Base-by-base conservation (phyloP, 2,329 filamentous ascomycete genomes). In the Scedosporium dehoogii region DNA sequence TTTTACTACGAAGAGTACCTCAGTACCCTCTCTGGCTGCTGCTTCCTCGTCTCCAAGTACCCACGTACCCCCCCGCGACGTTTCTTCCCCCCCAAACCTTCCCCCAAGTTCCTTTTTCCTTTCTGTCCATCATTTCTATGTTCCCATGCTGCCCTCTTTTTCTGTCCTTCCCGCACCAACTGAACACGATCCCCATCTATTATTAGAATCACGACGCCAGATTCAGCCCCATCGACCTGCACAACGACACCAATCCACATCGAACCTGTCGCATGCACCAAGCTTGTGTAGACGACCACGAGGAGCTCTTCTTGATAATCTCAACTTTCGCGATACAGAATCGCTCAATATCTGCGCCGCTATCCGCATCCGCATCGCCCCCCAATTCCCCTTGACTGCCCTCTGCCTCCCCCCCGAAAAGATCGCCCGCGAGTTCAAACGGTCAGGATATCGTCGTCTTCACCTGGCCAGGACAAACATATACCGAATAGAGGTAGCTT, bases 121-220 rank as follows among this genome's bases (percentile, higher is more conserved):
- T 59, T 59, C 58, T 56, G 62, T 63, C 64, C 66, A 61, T 65
- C 65, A 64, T 64, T 63, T 33, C 29, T 33, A 33, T 33, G 29
- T 33, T 62, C 62, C 63, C 66, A 66, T 65, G 66, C 65, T 67
- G 48, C 64, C 64, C 64, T 66, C 63, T 63, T 66, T 63, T 65
- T 63, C 63, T 66, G 65, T 65, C 65, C 64, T 68, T 66, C 67
- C 63, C 64, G 62, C 66, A 64, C 69, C 68, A 69, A 64, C 70
- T 74, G 73, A 76, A 75, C 76, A 77, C 73, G 73, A 77, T 75
- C 73, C 69, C 48, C 69, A 67, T 76, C 78, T 80, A 80, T 79
- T 77, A 78, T 79, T 80, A 79, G 78, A 75, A 80, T 70, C 76
- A 75, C 74, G 73, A 76, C 75, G 73, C 75, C 75, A 77, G 76